These are phyloP conservation scores for Cryptosporidium bovis DNA, from an alignment of 169 alveolate genomes.

Conservation along the genomic window DNA sequence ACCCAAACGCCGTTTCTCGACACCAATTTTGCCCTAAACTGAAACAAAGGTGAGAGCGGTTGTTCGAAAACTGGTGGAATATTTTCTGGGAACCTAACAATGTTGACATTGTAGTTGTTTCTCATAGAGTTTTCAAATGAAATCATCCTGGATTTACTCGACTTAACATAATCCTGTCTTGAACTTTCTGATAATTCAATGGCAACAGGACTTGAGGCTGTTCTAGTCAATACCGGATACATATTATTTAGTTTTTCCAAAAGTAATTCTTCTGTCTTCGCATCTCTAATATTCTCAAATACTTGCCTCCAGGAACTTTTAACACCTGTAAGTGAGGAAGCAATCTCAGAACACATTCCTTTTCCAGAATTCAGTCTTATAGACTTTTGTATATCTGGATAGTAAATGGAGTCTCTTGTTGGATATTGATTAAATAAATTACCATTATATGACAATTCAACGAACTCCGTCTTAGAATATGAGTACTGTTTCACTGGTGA, in stretches of 20 bases:
- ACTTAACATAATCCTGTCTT: background rate
- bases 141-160: constrained; percentile 14
- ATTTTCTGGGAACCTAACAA: constrained; percentile 29
- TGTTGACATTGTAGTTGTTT: background rate
- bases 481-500: constrained; percentile 30
- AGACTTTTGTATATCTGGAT: background rate
- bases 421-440: constrained; percentile 53
- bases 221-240: constrained; percentile 29
- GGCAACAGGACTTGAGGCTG: constrained; percentile 11
- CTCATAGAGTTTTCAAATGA: constrained; percentile 30
- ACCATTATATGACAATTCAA: constrained; percentile 44
- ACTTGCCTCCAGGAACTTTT: constrained; percentile 21
- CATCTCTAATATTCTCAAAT: constrained; percentile 27
- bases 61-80: constrained; percentile 26
- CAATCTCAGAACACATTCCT: constrained; percentile 13
- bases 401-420: constrained; percentile 24
- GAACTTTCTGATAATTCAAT: constrained; percentile 29
- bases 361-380: constrained; percentile 17
- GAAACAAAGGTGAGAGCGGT: constrained; percentile 42
- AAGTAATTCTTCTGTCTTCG: background rate
- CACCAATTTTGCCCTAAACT: constrained; percentile 33
- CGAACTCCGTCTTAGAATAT: constrained; percentile 50
- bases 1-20: constrained; percentile 7
- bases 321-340: constrained; percentile 18
- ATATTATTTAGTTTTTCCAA: constrained; percentile 2